Evolutionary conservation across 2,329 filamentous ascomycete genomes (phyloP).

Genomic region (Paecilomyces dactylethromorphus): DNA sequence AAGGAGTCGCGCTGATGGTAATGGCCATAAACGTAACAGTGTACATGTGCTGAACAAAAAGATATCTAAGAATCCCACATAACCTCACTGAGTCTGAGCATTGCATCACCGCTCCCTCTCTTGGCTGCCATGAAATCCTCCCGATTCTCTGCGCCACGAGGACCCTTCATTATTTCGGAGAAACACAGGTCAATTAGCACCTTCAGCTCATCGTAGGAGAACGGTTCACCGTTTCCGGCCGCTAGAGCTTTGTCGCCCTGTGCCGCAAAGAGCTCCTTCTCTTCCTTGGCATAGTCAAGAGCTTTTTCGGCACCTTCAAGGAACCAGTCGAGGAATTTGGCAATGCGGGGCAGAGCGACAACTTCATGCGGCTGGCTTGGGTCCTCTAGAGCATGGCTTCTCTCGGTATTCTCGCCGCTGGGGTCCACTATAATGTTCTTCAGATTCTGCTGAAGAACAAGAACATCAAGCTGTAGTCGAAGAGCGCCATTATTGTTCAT

Average conservation of each 20-base stretch:
- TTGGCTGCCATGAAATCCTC: slow-evolving; percentile 42
- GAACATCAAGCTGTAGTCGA: slow-evolving; percentile 88
- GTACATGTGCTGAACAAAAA: background rate
- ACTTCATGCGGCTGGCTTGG: slow-evolving; percentile 20
- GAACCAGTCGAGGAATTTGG: slow-evolving; percentile 44
- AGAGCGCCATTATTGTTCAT: slow-evolving; percentile 81
- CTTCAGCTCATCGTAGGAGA: slow-evolving; percentile 41
- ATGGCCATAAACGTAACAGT: background rate
- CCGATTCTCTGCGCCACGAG: slow-evolving; percentile 33
- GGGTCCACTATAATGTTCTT: slow-evolving; percentile 68
- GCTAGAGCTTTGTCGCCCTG: slow-evolving; percentile 27
- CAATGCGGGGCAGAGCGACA: slow-evolving; percentile 36
- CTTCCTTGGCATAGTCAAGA: slow-evolving; percentile 38
- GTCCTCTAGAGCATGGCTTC: background rate
- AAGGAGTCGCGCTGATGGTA: background rate
- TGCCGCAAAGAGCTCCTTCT: slow-evolving; percentile 33
- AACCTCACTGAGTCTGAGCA: slow-evolving; percentile 39
- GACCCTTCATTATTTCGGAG: slow-evolving; percentile 37
- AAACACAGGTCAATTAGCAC: slow-evolving; percentile 41
- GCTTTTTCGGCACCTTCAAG: slow-evolving; percentile 40
- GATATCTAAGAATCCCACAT: slow-evolving; percentile 40
- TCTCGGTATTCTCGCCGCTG: slow-evolving; percentile 3
- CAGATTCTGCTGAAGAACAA: slow-evolving; percentile 92
- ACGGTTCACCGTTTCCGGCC: slow-evolving; percentile 35
- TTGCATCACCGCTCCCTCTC: slow-evolving; percentile 38